These are phyloP conservation scores for Backusella parvicylindrica DNA, from an alignment of 192 early-diverging fungal genomes.

Conservation along the genomic window DNA sequence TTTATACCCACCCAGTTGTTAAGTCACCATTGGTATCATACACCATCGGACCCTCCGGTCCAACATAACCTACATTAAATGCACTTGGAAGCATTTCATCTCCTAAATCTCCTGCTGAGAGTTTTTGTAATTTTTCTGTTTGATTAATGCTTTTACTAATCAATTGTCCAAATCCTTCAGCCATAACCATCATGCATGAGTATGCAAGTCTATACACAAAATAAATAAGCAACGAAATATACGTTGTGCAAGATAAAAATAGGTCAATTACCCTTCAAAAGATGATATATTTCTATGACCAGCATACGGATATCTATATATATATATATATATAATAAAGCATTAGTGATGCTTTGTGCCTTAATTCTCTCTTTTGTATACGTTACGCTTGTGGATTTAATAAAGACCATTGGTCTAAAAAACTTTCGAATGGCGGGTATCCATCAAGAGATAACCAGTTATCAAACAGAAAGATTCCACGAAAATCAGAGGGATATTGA, in stretches of 20 bases:
- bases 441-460: conserved; percentile 41
- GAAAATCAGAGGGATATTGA: conserved; percentile 14
- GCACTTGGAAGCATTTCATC: conserved; percentile 28
- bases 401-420: conserved; percentile 39
- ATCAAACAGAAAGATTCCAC: conserved; percentile 44
- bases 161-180: conserved; percentile 38
- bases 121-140: conserved; percentile 19
- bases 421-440: conserved; percentile 43
- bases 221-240: neutral
- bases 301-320: conserved; percentile 40
- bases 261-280: conserved; percentile 39
- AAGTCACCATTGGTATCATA: conserved; percentile 45
- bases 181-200: conserved; percentile 53
- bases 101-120: conserved; percentile 36
- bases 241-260: neutral
- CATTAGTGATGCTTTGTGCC: neutral
- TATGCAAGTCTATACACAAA: conserved; percentile 38
- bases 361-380: too few species aligned
- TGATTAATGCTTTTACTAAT: conserved; percentile 27
- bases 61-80: conserved; percentile 48
- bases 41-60: conserved; percentile 45
- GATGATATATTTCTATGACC: conserved; percentile 42
- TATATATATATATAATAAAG: neutral
- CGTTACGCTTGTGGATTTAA: conserved; percentile 37
- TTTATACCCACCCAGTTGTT: conserved; percentile 31